Base-by-base conservation (phyloP, 2,329 filamentous ascomycete genomes). In the Setomelanomma holmii region DNA sequence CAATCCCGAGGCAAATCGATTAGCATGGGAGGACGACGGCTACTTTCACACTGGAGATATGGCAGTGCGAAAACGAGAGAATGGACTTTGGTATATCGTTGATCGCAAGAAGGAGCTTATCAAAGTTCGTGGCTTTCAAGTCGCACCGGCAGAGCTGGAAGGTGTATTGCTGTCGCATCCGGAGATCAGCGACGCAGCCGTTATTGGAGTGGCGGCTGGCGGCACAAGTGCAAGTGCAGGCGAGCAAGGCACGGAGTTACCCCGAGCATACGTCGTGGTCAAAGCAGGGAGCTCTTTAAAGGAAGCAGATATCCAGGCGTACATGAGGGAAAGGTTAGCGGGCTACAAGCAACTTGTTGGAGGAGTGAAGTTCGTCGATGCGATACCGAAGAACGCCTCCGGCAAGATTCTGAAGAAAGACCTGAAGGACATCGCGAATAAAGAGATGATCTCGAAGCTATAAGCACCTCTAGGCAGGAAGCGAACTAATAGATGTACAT, bases 11-110 rank as follows among this genome's bases (percentile, higher is more conserved):
- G 82, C 82, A 1, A 85, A 83, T 45, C 64, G 71, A 0, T 60
- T 75, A 11, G 75, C 79, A 2, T 84, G 80, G 61, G 81, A 85
- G 54, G 51, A 55, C 0, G 80, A 83, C 0, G 80, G 82, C 0
- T 85, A 77, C 66, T 84, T 82, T 63, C 80, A 82, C 43, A 85
- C 83, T 0, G 83, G 84, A 0, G 84, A 86, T 55, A 78, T 86
- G 17, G 79, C 74, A 0, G 78, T 79, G 50, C 76, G 79, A 50
- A 77, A 80, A 44, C 60, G 68, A 3, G 63, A 68, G 1, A 80
- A 76, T 6, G 71, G 75, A 14, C 76, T 82, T 56, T 84, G 79
- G 76, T 85, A 85, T 59, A 82, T 85, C 30, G 76, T 84, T 5
- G 81, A 83, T 54, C 73, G 77, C 11, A 79, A 78, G 61, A 80